These are phyloP conservation scores for Myxozyma kluyveri DNA, from an alignment of 805 yeast genomes.

Conservation along the genomic window DNA sequence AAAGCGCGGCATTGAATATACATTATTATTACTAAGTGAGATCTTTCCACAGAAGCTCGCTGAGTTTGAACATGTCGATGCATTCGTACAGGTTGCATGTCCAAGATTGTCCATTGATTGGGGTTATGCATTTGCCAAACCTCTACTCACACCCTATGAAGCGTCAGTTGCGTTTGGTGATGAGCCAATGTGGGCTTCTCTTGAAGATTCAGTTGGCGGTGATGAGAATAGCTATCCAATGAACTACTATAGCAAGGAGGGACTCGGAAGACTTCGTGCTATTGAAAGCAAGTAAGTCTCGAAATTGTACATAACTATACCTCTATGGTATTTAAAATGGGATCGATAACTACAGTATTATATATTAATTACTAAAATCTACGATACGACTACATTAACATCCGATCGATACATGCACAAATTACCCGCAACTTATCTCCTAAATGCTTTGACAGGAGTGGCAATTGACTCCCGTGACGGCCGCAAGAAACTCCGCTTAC, in stretches of 20 bases:
- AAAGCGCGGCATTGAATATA: slow-evolving; percentile 61
- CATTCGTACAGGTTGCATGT: slow-evolving; percentile 96
- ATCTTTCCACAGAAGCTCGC: slow-evolving; percentile 90
- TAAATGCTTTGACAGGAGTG: slow-evolving; percentile 32
- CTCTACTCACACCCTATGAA: slow-evolving; percentile 91
- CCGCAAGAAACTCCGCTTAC: slow-evolving; percentile 54
- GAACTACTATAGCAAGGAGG: slow-evolving; percentile 90
- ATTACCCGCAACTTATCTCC: no score
- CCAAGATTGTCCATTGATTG: slow-evolving; percentile 95
- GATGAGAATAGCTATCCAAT: slow-evolving; percentile 66
- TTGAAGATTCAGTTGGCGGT: slow-evolving; percentile 31
- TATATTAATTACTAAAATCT: no score
- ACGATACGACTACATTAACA: no score
- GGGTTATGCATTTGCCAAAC: slow-evolving; percentile 96
- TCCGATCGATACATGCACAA: no score
- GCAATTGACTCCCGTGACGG: slow-evolving; percentile 53
- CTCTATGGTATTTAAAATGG: no score
- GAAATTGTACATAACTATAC: no score
- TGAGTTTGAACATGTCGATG: slow-evolving; percentile 89
- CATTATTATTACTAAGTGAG: slow-evolving; percentile 82
- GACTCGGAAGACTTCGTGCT: slow-evolving; percentile 40
- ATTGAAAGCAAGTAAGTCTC: no score
- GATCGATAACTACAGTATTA: no score
- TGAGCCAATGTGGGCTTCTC: slow-evolving; percentile 61
- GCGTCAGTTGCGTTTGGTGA: slow-evolving; percentile 83